Base-by-base conservation (phyloP, 2,329 filamentous ascomycete genomes). In the Cladophialophora carrionii region DNA sequence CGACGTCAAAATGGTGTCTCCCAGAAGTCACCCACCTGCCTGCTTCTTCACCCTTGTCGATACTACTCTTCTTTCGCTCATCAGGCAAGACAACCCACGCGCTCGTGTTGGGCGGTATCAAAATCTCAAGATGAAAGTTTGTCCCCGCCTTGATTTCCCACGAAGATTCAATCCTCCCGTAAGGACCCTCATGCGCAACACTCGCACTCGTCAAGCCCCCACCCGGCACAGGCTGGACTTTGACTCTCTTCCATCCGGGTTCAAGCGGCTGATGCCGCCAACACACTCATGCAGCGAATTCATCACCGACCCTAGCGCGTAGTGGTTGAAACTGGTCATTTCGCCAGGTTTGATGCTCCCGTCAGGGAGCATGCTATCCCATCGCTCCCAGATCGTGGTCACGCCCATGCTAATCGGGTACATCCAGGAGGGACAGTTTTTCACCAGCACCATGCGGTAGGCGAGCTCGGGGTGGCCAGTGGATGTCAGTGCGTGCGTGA, bases 261-360 rank as follows among this genome's bases (percentile, higher is more conserved):
- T 70, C 1, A 71, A 52, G 1, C 71, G 70, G 5, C 65, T 71
- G 10, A 78, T 55, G 0, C 76, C 76, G 1, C 73, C 76, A 24
- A 77, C 71, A 24, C 68, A 71, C 22, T 71, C 63, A 63, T 81
- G 77, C 26, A 80, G 65, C 77, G 76, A 81, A 22, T 76, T 73
- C 1, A 71, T 74, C 10, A 79, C 74, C 1, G 75, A 74, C 0
- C 78, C 78, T 1, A 80, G 71, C 0, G 78, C 76, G 54, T 80
- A 80, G 55, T 81, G 78, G 57, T 81, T 79, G 63, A 79, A 79
- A 41, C 74, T 77, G 0, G 78, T 80, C 79, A 80, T 80, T 22
- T 74, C 66, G 0, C 78, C 78, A 0, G 76, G 73, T 57, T 80
- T 80, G 48, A 80, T 73, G 1, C 62, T 70, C 1, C 76, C 77